phyloP scores from a whole-genome alignment of 495 filamentous ascomycete species.

The Aspergillus funiculosus region DNA sequence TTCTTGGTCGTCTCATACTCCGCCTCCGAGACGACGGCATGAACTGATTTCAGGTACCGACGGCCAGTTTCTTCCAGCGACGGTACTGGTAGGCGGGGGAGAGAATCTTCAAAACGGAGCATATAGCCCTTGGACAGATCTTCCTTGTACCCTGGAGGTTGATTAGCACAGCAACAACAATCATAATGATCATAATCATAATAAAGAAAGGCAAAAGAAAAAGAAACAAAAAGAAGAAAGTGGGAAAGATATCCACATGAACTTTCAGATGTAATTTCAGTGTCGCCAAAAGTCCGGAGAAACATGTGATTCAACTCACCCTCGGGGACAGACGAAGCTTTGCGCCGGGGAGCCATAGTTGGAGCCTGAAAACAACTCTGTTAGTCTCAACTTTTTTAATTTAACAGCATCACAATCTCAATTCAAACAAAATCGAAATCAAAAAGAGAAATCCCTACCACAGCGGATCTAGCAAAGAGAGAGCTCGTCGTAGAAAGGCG shows the following conservation, averaged over 20 bases:
- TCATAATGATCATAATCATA: too few species aligned
- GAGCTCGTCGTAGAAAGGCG: slow-evolving; percentile 36
- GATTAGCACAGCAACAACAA: neutral
- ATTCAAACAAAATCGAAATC: neutral
- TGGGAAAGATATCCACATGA: too few species aligned
- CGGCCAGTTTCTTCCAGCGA: slow-evolving; percentile 87
- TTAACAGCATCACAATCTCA: neutral
- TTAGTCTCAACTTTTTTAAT: neutral
- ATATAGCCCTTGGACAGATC: slow-evolving; percentile 86
- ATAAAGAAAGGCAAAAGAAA: neutral
- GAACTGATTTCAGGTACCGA: slow-evolving; percentile 89
- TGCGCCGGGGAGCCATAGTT: slow-evolving; percentile 40
- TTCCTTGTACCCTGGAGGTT: slow-evolving; percentile 77
- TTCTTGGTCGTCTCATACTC: slow-evolving; percentile 75
- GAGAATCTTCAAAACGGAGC: slow-evolving; percentile 93
- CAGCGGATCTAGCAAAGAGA: slow-evolving; percentile 35
- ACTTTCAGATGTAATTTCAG: too few species aligned
- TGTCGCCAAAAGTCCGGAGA: neutral
- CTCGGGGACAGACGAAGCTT: slow-evolving; percentile 45
- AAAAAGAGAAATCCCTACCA: slow-evolving; percentile 26
- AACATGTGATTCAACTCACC: slow-evolving; percentile 37
- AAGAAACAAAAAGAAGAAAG: neutral
- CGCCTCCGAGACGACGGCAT: slow-evolving; percentile 65
- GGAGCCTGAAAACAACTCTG: slow-evolving; percentile 26
- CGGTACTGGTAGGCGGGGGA: slow-evolving; percentile 86